A percentile compares a stretch with the other conserved stretches of the same genome.
Evolutionary conservation across 2,329 filamentous ascomycete genomes (phyloP).

Genomic region (Fusarium circinatum): DNA sequence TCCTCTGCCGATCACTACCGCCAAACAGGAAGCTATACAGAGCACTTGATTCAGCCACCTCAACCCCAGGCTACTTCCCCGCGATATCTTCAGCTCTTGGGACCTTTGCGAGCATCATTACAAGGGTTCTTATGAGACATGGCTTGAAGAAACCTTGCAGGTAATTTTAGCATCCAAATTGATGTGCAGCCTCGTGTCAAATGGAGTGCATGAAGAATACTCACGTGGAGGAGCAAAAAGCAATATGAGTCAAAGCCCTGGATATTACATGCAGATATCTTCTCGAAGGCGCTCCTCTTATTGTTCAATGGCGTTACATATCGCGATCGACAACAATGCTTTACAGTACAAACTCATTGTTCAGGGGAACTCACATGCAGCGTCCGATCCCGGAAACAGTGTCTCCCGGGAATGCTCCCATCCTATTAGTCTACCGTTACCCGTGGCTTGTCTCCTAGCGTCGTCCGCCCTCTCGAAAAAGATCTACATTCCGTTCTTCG

Average conservation of each 20-base stretch:
- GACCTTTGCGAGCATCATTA: neutral
- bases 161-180: neutral
- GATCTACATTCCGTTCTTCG: neutral
- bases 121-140: neutral
- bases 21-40: neutral
- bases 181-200: neutral
- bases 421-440: neutral
- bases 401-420: neutral
- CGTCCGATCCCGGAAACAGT: neutral
- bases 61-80: neutral
- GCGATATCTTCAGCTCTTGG: neutral
- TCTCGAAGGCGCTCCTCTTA: neutral
- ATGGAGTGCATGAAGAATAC: neutral
- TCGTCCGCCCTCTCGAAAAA: neutral
- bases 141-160: neutral
- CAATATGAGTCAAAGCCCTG: neutral
- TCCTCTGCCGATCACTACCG: neutral
- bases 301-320: neutral
- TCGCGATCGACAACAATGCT: neutral
- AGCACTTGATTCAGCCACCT: neutral
- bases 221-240: neutral
- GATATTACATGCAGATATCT: neutral
- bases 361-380: neutral
- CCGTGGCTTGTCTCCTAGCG: neutral
- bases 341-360: neutral